A percentile compares a stretch with the other conserved stretches of the same genome.
These are phyloP conservation scores for Cubamyces sp. DNA, from an alignment of 768 basidiomycete genomes.

Conservation along the genomic window DNA sequence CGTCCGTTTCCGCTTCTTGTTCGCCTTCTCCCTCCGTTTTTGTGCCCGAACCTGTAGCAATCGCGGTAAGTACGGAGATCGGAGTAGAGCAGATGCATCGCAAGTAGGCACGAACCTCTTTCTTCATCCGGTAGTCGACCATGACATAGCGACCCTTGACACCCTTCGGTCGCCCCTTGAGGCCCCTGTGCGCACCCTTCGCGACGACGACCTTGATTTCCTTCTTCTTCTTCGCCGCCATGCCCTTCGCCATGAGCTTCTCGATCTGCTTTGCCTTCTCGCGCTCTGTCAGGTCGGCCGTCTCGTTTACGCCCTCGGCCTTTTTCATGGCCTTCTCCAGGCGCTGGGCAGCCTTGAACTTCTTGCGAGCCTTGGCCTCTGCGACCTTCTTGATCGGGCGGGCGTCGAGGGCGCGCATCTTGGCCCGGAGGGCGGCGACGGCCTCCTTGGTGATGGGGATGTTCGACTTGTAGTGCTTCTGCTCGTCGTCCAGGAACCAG, in stretches of 20 bases:
- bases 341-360: slow-evolving; percentile 81
- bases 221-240: slow-evolving; percentile 67
- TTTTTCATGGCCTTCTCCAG: slow-evolving; percentile 95
- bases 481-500: slow-evolving; percentile 98
- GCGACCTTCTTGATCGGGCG: slow-evolving; percentile 99
- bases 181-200: slow-evolving; percentile 84
- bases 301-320: slow-evolving; percentile 90
- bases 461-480: slow-evolving; percentile 90
- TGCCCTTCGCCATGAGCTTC: slow-evolving; percentile 84
- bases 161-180: slow-evolving; percentile 93
- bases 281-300: slow-evolving; percentile 88
- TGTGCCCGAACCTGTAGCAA: slow-evolving; percentile 71
- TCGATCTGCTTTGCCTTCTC: slow-evolving; percentile 95
- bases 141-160: slow-evolving; percentile 94
- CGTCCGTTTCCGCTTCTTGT: slow-evolving; percentile 57
- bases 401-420: slow-evolving; percentile 92
- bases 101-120: slow-evolving; percentile 63
- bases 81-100: background rate
- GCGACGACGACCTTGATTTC: slow-evolving; percentile 90
- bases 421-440: slow-evolving; percentile 78
- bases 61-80: background rate
- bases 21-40: slow-evolving; percentile 78
- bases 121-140: slow-evolving; percentile 93
- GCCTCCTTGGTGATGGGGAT: slow-evolving; percentile 98
- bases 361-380: slow-evolving; percentile 97